Evolutionary conservation across 331 rosid genomes (phyloP).

Genomic region (Spiraea crenata): DNA sequence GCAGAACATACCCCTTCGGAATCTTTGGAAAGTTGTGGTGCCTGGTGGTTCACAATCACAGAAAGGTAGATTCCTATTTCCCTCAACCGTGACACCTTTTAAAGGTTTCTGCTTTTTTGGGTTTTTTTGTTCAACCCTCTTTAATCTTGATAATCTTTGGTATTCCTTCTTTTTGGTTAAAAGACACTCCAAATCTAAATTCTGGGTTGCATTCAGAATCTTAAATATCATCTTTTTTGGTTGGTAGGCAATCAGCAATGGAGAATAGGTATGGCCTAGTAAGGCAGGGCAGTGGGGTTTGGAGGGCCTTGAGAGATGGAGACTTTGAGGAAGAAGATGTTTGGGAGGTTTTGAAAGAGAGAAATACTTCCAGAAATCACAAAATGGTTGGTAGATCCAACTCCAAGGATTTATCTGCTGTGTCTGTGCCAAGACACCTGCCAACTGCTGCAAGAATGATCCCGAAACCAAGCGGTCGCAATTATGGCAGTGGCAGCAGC

Average conservation of each 20-base stretch:
- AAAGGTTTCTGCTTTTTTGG: constrained; percentile 6
- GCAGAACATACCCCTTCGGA: constrained; percentile 26
- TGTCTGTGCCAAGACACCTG: constrained; percentile 37
- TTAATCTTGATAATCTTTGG: neutral
- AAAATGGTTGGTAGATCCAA: constrained; percentile 23
- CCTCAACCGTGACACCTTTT: constrained; percentile 22
- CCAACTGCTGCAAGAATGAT: constrained; percentile 59
- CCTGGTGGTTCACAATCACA: constrained; percentile 37
- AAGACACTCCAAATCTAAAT: constrained; percentile 16
- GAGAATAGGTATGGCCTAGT: constrained; percentile 41
- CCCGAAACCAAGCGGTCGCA: constrained; percentile 41
- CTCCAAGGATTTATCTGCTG: constrained; percentile 15
- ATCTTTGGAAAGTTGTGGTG: constrained; percentile 31
- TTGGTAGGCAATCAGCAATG: constrained; percentile 47
- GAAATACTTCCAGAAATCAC: constrained; percentile 14
- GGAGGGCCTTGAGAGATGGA: constrained; percentile 84
- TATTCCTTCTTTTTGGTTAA: neutral
- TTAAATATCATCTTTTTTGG: constrained; percentile 11
- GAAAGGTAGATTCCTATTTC: constrained; percentile 37
- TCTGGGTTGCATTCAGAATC: neutral
- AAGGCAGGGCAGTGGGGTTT: constrained; percentile 60
- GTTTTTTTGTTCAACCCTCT: neutral
- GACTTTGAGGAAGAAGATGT: constrained; percentile 86
- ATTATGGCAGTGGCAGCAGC: constrained; percentile 30
- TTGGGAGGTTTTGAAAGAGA: constrained; percentile 61